Conservation (phyloP, 768 basidiomycete species). For the Chalciporus chontae region DNA sequence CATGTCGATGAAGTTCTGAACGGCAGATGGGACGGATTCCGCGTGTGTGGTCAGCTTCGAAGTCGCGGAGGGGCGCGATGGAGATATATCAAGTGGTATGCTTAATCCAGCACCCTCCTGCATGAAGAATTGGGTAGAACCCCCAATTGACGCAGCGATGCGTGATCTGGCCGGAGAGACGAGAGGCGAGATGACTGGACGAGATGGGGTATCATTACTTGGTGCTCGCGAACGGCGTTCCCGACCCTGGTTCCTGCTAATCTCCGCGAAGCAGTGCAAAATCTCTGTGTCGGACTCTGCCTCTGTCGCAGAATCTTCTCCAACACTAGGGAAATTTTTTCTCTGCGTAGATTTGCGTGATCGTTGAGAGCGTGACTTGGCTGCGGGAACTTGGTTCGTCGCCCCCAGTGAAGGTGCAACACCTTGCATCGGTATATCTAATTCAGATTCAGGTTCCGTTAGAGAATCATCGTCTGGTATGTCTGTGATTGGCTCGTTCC, state of each 20-base stretch:
- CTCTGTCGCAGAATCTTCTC: constrained; percentile 30
- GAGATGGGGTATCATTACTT: constrained; percentile 6
- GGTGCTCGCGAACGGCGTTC: neutral
- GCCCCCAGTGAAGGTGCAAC: neutral
- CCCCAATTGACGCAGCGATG: neutral
- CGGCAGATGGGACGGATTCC: constrained; percentile 26
- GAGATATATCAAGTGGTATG: neutral
- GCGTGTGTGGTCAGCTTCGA: constrained; percentile 1
- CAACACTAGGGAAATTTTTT: neutral
- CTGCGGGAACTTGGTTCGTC: neutral
- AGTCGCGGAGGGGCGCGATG: neutral
- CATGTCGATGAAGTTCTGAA: constrained; percentile 31
- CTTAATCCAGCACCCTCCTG: constrained; percentile 10
- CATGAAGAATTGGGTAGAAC: constrained; percentile 2
- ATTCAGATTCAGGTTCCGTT: constrained; percentile 32
- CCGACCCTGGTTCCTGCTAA: constrained; percentile 9
- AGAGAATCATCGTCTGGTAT: constrained; percentile 23
- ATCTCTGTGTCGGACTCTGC: constrained; percentile 33
- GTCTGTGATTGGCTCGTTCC: constrained; percentile 6
- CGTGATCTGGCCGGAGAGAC: constrained; percentile 25
- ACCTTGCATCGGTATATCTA: constrained; percentile 7
- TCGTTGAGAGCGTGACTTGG: neutral
- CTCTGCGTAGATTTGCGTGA: neutral
- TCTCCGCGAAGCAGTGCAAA: constrained; percentile 15
- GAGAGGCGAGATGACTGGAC: constrained; percentile 23